These are phyloP conservation scores for Populus trichocarpa DNA, from an alignment of 441 rosid genomes.

Conservation along the genomic window DNA sequence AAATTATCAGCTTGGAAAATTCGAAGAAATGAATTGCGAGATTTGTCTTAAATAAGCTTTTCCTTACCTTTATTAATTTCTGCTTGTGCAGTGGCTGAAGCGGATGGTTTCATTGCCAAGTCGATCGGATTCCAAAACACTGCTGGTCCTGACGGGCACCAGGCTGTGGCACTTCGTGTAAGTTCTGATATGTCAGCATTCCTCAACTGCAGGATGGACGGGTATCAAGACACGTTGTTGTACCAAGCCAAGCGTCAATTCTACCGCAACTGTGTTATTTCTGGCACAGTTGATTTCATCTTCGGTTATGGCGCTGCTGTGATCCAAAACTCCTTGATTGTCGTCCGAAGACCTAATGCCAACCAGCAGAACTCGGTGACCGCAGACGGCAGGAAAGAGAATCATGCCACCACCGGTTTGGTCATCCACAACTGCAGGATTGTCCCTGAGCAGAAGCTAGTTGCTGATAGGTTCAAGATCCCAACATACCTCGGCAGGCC, in stretches of 20 bases:
- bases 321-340: slow-evolving; percentile 24
- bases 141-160: slow-evolving; percentile 33
- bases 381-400: slow-evolving; percentile 22
- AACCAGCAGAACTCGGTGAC: slow-evolving; percentile 23
- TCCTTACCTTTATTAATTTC: not conserved
- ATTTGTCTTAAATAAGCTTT: not conserved
- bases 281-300: slow-evolving; percentile 36
- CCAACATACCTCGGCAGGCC: slow-evolving; percentile 29
- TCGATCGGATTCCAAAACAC: slow-evolving; percentile 30
- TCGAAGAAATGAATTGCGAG: not conserved
- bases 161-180: slow-evolving; percentile 32
- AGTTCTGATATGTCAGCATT: slow-evolving; percentile 17
- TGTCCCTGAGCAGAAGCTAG: not conserved
- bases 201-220: slow-evolving; percentile 24
- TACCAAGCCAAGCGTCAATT: slow-evolving; percentile 28
- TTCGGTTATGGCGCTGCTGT: slow-evolving; percentile 25
- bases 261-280: slow-evolving; percentile 23
- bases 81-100: slow-evolving; percentile 24
- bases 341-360: slow-evolving; percentile 5
- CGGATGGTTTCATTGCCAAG: slow-evolving; percentile 20
- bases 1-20: too few species aligned
- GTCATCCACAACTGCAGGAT: slow-evolving; percentile 23
- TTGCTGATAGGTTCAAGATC: not conserved
- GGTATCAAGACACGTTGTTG: slow-evolving; percentile 30
- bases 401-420: slow-evolving; percentile 22